phyloP scores from a whole-genome alignment of 495 filamentous ascomycete species.

The Aeminium ludgeri region DNA sequence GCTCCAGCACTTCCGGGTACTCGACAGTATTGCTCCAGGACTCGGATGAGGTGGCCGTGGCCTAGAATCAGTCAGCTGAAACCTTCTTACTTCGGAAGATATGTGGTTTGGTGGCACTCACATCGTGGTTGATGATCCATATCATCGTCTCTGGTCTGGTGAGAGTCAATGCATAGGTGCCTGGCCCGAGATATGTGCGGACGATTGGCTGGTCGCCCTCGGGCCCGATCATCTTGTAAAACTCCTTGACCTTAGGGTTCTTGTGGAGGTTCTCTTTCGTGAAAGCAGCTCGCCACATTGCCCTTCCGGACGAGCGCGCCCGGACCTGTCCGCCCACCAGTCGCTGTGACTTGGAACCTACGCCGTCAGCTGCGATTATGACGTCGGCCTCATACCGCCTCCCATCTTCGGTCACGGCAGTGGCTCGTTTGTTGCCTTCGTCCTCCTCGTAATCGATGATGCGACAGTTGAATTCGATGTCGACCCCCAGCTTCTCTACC shows the following conservation, averaged over 20 bases:
- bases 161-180: conserved; percentile 34
- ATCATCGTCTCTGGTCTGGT: conserved; percentile 34
- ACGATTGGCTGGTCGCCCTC: conserved; percentile 24
- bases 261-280: conserved; percentile 24
- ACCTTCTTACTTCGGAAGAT: neutral
- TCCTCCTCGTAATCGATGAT: conserved; percentile 37
- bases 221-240: conserved; percentile 27
- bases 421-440: conserved; percentile 23
- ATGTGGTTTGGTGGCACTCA: no score
- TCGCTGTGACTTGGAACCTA: conserved; percentile 34
- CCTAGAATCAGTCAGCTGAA: conserved; percentile 18
- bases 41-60: conserved; percentile 32
- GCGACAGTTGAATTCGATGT: conserved; percentile 35
- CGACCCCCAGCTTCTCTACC: conserved; percentile 31
- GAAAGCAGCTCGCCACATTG: conserved; percentile 37
- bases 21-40: conserved; percentile 38
- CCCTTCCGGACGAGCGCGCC: conserved; percentile 31
- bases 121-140: conserved; percentile 41
- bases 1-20: conserved; percentile 34
- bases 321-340: conserved; percentile 35
- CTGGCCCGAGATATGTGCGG: conserved; percentile 24
- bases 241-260: conserved; percentile 22
- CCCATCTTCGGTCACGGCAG: conserved; percentile 33
- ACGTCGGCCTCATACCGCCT: conserved; percentile 35
- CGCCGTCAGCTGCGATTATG: conserved; percentile 43